Evolutionary conservation across 495 filamentous ascomycete species (phyloP), one percentile per base, ranked within the genome.

Genomic region (Tuber borchii): DNA sequence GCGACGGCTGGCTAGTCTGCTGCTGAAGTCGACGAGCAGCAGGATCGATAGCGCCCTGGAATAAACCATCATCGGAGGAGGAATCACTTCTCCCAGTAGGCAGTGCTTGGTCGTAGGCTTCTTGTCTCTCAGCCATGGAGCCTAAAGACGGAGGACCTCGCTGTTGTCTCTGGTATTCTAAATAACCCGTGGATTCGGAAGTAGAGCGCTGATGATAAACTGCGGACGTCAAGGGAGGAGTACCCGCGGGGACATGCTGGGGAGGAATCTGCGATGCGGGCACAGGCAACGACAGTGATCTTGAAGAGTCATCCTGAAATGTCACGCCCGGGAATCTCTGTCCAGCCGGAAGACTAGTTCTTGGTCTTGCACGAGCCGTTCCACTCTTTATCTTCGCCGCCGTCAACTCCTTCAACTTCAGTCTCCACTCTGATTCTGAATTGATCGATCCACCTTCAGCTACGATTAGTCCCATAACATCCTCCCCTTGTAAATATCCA

Each of bases 371-470:
- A 85, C 51, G 71, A 22, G 71, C 72, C 74, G 34, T 72, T 71
- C 78, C 78, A 79, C 71, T 76, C 78, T 69, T 82, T 84, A 75
- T 88, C 87, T 78, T 87, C 86, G 88, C 89, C n/a, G 90, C 87
- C 2, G 96, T 98, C 65, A 95, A 86, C 73, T 97, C 93, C 85
- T 97, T 98, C 84, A 99, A 83, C 82, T 92, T 90, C 80, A 87
- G 88, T 74, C 95, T 88, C 96, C 96, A 98, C 78, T 97, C 90
- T n/a, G 90, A 86, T 84, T 97, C 96, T 56, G 85, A 90, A 92
- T 94, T 97, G n/a, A 83, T 87, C 42, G 89, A 83, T 83, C 91
- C 95, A 10, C 92, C 93, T 10, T 93, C 87, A 6, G 90, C 90
- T 76, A 92, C 86, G 75, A 98, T 92, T 45, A 98, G 84, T 71